Base-by-base conservation (phyloP, 2,329 filamentous ascomycete species). In the Alternaria tenuissima region DNA sequence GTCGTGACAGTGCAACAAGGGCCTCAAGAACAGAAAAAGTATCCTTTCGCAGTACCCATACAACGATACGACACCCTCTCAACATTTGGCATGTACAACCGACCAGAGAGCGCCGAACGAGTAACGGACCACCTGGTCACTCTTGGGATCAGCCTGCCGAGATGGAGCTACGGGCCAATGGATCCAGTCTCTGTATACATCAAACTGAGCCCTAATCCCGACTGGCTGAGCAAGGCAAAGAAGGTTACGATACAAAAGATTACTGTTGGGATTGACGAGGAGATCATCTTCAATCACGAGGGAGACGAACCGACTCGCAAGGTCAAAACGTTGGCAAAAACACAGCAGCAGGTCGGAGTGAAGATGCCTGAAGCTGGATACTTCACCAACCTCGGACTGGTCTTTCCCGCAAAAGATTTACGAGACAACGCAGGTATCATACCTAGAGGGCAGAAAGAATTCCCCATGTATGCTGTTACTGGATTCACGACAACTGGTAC, bases 31-130 rank as follows among this genome's bases (percentile, higher is more conserved):
- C 93, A 97, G 80, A 93, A 92, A 80, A 96, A 96, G 80, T 95
- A 96, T 79, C 84, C 89, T 5, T 97, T 97, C 70, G 92, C 95
- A 1, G 91, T 98, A 39, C 94, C 94, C 1, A 88, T 99, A 69
- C 89, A 92, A 68, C 87, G 95, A 75, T 99, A 98, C 82, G 95
- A 99, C 79, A 99, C 94, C 1, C 84, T 99, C 49, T 97, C 94
- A 42, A 98, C 95, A 1, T 99, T 99, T 81, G 95, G 95, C 80
- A 98, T 98, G 95, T 99, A 98, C 83, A 98, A 98, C 81, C 90
- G 93, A 55, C 94, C 94, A 16, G 94, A 97, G 79, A 91, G 91
- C 60, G 92, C 93, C 57, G 91, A 96, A 72, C 88, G 89, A 61
- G 92, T 93, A 32, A 88, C 91, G 52, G 95, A 98, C 81, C 95